Conservation (phyloP, 257 asterid species). For the Voacanga thouarsii region DNA sequence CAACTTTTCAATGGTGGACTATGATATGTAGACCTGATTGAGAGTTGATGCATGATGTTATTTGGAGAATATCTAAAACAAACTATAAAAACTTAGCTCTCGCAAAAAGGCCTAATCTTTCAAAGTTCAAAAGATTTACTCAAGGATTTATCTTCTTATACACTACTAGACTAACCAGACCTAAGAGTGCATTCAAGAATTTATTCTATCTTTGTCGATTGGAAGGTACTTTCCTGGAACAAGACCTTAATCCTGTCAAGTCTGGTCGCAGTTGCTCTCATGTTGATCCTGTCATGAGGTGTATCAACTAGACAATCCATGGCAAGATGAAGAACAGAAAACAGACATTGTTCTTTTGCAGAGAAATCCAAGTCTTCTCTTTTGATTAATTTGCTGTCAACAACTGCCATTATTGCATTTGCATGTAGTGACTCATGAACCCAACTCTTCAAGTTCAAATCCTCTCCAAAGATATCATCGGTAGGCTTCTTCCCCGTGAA, state of each 20-base stretch:
- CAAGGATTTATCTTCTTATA: neutral
- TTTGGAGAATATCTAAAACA: no score
- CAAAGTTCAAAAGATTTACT: neutral
- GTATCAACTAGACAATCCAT: slow-evolving; percentile 16
- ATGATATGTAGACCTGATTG: no score
- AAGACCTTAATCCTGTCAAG: slow-evolving; percentile 10
- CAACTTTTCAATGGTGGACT: neutral
- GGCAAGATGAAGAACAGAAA: slow-evolving; percentile 10
- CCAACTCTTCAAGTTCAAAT: slow-evolving; percentile 5
- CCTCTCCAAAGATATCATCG: slow-evolving; percentile 3
- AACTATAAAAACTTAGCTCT: no score
- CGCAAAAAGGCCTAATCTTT: neutral
- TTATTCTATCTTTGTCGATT: neutral
- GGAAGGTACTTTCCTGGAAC: neutral
- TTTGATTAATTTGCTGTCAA: neutral
- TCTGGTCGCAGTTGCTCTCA: slow-evolving; percentile 6
- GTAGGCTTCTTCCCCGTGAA: slow-evolving; percentile 9
- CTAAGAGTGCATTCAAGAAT: neutral
- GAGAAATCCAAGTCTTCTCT: neutral
- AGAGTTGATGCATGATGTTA: no score
- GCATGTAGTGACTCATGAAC: neutral
- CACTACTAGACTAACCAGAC: neutral
- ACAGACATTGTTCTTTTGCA: neutral
- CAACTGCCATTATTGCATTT: slow-evolving; percentile 5
- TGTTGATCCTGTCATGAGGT: slow-evolving; percentile 21